These are phyloP conservation scores for Gnomoniopsis sp. DNA, from an alignment of 2,329 filamentous ascomycete species.

Conservation along the genomic window DNA sequence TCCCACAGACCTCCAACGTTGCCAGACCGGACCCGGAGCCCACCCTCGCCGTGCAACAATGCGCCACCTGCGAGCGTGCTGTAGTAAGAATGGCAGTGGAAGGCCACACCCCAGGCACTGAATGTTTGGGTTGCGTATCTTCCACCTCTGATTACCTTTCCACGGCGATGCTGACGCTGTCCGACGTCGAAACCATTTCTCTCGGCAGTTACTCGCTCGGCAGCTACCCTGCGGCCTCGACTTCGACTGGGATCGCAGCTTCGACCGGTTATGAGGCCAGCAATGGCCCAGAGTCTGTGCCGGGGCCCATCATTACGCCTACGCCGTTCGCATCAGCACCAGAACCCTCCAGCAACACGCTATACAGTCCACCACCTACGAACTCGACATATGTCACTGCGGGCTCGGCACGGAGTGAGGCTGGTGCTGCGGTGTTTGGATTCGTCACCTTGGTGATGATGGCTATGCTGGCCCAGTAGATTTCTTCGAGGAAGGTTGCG, in stretches of 20 bases:
- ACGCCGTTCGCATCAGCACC: background rate
- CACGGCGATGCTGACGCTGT: slow-evolving; percentile 3
- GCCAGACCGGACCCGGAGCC: slow-evolving; percentile 18
- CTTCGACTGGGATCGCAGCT: background rate
- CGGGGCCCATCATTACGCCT: background rate
- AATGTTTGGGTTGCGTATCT: slow-evolving; percentile 23
- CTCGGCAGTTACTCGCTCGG: background rate
- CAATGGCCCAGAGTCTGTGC: background rate
- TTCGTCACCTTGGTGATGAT: background rate
- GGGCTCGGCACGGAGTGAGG: slow-evolving; percentile 1
- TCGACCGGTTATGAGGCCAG: background rate
- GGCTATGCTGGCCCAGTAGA: background rate
- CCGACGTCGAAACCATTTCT: slow-evolving; percentile 5
- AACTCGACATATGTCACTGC: slow-evolving; percentile 7
- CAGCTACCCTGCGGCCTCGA: background rate
- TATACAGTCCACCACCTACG: background rate
- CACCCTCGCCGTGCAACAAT: slow-evolving; percentile 24
- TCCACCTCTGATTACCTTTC: slow-evolving; percentile 4
- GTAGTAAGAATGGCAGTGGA: slow-evolving; percentile 24
- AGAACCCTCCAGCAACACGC: background rate
- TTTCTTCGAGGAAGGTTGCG: background rate
- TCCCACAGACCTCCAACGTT: slow-evolving; percentile 22
- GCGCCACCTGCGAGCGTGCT: slow-evolving; percentile 23
- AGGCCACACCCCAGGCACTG: slow-evolving; percentile 22
- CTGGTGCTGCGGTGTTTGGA: background rate